phyloP scores from a whole-genome alignment of 2,329 filamentous ascomycete genomes.

The Sordariomycetes sp. region DNA sequence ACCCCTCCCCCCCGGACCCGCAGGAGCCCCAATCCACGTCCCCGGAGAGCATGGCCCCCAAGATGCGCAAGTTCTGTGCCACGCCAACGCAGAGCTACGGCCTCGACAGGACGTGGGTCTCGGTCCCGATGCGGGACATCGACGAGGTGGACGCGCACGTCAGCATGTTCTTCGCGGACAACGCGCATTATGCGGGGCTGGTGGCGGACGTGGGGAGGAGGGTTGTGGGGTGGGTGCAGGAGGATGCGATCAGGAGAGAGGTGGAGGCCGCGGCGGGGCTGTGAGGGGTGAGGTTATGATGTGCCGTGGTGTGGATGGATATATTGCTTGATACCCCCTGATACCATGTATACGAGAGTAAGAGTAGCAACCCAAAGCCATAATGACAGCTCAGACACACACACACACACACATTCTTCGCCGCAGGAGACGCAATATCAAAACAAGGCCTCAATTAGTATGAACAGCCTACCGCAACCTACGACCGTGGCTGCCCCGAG shows the following conservation, averaged over 20 bases:
- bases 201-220: slow-evolving; percentile 60
- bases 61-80: slow-evolving; percentile 67
- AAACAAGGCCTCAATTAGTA: background rate
- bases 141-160: slow-evolving; percentile 82
- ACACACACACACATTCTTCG: background rate
- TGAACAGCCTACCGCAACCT: background rate
- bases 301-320: background rate
- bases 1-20: slow-evolving; percentile 11
- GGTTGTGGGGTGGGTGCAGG: slow-evolving; percentile 57
- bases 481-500: background rate
- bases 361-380: background rate
- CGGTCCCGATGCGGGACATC: slow-evolving; percentile 68
- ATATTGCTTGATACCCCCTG: background rate
- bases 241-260: slow-evolving; percentile 36
- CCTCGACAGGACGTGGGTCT: slow-evolving; percentile 60
- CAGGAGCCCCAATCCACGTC: slow-evolving; percentile 26
- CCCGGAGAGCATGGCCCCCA: background rate
- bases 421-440: background rate
- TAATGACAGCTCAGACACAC: background rate
- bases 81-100: slow-evolving; percentile 44
- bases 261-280: slow-evolving; percentile 7
- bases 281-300: background rate
- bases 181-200: slow-evolving; percentile 60
- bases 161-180: slow-evolving; percentile 59
- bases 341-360: background rate